Evolutionary conservation across 805 yeast genomes (phyloP), one percentile per base, ranked within the genome.

Genomic region (Saturnispora sekii): DNA sequence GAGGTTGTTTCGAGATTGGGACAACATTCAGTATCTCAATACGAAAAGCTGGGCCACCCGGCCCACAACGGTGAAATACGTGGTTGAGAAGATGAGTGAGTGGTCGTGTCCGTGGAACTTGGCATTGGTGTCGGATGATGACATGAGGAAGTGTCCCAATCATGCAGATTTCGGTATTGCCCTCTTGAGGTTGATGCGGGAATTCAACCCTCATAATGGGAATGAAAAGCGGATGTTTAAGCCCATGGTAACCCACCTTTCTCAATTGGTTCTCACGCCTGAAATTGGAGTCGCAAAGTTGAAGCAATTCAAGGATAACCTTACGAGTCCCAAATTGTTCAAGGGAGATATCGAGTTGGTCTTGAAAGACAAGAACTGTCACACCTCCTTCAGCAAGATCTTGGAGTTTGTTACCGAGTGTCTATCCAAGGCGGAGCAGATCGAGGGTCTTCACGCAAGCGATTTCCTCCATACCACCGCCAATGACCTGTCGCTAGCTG

Each of bases 81-180:
- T 84, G 2, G 63, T 82, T 30, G 87, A 80, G 51, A 95, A 85
- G 54, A 62, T 90, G 39, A 67, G 83, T 18, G 77, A 79, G 55
- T 86, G 96, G 95, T 82, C 95, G 15, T 90, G 87, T 58, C 95
- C 96, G 5, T 64, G 66, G 37, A 75, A 78, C 50, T 63, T 81
- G 8, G 86, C 78, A 3, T 72, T 74, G 47, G 62, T 66, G 35
- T 53, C 67, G 1, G 67, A 67, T 5, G 74, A 65, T 2, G 72
- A 65, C 1, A 61, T 69, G 3, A 56, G 56, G 4, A 54, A 54
- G n/a, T 73, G 76, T 35, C 59, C 70, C 10, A 63, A 76, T 5
- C 93, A 84, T 50, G 58, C 79, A 3, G 70, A 68, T 51, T 75
- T 81, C 49, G 75, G 76, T 0, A 58, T 70, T 28, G 79, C 77